phyloP scores from a whole-genome alignment of 768 basidiomycete species.

The Trametes elegans region DNA sequence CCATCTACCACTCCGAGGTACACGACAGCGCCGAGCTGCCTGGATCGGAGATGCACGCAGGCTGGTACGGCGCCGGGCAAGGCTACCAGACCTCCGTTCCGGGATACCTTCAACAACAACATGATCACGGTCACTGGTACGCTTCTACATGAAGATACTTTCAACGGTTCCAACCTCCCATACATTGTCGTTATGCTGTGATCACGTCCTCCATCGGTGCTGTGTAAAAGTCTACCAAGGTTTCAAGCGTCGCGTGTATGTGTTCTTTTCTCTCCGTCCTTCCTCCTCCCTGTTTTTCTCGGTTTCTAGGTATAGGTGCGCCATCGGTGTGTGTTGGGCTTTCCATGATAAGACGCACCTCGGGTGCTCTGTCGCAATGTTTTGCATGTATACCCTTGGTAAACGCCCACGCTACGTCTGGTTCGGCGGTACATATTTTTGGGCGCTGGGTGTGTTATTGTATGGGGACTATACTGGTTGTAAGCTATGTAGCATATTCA shows the following conservation, averaged over 20 bases:
- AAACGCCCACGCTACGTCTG: constrained; percentile 13
- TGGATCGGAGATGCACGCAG: background rate
- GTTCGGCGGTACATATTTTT: background rate
- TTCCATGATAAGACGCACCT: constrained; percentile 5
- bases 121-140: constrained; percentile 15
- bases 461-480: constrained; percentile 5
- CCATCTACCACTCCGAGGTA: background rate
- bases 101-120: background rate
- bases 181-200: background rate
- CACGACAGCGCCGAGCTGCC: background rate
- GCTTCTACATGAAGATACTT: constrained; percentile 1
- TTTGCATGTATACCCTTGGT: constrained; percentile 13
- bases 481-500: constrained; percentile 15
- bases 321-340: background rate
- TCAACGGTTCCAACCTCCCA: background rate
- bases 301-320: background rate
- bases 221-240: background rate
- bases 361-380: constrained; percentile 2
- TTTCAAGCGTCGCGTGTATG: background rate
- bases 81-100: background rate
- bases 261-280: background rate
- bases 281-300: background rate
- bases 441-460: background rate
- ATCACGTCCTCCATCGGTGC: constrained; percentile 1
- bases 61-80: background rate